A percentile compares a stretch with the other conserved stretches of the same genome.
These are phyloP conservation scores for Teunomyces cretensis DNA, from an alignment of 805 yeast genomes.

Conservation along the genomic window DNA sequence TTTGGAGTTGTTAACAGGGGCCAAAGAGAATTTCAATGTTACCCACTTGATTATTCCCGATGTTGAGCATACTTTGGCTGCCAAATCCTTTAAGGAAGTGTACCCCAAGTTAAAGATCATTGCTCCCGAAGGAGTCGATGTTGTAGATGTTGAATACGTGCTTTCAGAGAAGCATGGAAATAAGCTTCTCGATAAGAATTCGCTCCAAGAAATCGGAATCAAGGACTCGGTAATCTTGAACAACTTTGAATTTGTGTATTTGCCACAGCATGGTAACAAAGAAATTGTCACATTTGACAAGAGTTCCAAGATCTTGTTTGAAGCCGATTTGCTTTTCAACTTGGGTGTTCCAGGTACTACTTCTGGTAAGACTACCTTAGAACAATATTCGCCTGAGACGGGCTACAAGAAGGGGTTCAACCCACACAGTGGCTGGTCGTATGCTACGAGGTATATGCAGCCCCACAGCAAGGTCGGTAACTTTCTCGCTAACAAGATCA, in stretches of 20 bases:
- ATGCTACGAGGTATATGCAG: conserved; percentile 38
- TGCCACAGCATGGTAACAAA: conserved; percentile 57
- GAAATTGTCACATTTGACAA: conserved; percentile 56
- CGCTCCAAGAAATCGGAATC: conserved; percentile 32
- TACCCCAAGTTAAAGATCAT: conserved; percentile 53
- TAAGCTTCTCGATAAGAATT: conserved; percentile 21
- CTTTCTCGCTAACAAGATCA: conserved; percentile 23
- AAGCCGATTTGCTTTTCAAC: conserved; percentile 63
- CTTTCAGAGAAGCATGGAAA: conserved; percentile 38
- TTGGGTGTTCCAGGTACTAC: conserved; percentile 44
- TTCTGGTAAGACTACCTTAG: conserved; percentile 20
- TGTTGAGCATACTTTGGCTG: conserved; percentile 63
- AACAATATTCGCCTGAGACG: conserved; percentile 42
- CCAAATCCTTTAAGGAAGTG: conserved; percentile 47
- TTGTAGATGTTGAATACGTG: conserved; percentile 38
- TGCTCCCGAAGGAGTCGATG: conserved; percentile 46
- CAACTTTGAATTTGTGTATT: conserved; percentile 53
- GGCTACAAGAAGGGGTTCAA: conserved; percentile 45
- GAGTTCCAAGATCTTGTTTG: conserved; percentile 47
- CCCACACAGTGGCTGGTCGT: conserved; percentile 48
- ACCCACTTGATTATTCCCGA: conserved; percentile 62
- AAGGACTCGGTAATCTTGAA: conserved; percentile 36
- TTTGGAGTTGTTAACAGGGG: conserved; percentile 33
- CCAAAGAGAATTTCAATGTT: conserved; percentile 35
- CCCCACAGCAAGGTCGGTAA: conserved; percentile 41